A percentile compares a stretch with the other conserved stretches of the same genome.
Conservation (phyloP, 1,284 basidiomycete species). For the Moesziomyces aphidis region DNA sequence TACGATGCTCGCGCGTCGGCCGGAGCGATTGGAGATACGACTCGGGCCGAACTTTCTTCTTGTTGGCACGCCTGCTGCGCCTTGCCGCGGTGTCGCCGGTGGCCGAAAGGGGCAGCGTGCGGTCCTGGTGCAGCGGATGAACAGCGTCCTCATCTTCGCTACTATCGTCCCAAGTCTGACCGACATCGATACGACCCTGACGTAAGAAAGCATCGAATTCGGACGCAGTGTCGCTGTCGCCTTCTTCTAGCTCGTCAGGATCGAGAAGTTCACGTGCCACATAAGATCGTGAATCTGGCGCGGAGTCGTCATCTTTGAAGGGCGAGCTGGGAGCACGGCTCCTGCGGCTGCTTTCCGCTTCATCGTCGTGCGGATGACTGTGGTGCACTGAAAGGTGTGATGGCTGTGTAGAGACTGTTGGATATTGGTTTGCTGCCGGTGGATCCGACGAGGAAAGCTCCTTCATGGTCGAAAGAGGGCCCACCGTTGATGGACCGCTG, state of each 20-base stretch:
- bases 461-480: conserved; percentile 2
- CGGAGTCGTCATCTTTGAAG: neutral
- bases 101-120: conserved; percentile 29
- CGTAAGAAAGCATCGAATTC: conserved; percentile 37
- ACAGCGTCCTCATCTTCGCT: conserved; percentile 43
- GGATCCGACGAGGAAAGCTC: conserved; percentile 3
- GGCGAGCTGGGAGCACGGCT: neutral
- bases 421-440: neutral
- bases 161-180: conserved; percentile 50
- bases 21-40: conserved; percentile 32
- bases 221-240: conserved; percentile 41
- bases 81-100: conserved; percentile 17
- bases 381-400: conserved; percentile 18
- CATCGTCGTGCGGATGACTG: neutral
- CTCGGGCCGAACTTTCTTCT: conserved; percentile 9
- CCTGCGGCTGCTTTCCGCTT: neutral
- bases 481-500: neutral
- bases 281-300: neutral
- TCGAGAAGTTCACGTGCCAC: conserved; percentile 7
- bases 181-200: conserved; percentile 44
- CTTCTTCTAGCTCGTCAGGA: conserved; percentile 46
- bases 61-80: conserved; percentile 3
- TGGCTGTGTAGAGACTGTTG: conserved; percentile 22
- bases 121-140: conserved; percentile 16
- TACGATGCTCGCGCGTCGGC: conserved; percentile 28